Conservation (phyloP, 768 basidiomycete genomes). For the Phylloporus scabripes region DNA sequence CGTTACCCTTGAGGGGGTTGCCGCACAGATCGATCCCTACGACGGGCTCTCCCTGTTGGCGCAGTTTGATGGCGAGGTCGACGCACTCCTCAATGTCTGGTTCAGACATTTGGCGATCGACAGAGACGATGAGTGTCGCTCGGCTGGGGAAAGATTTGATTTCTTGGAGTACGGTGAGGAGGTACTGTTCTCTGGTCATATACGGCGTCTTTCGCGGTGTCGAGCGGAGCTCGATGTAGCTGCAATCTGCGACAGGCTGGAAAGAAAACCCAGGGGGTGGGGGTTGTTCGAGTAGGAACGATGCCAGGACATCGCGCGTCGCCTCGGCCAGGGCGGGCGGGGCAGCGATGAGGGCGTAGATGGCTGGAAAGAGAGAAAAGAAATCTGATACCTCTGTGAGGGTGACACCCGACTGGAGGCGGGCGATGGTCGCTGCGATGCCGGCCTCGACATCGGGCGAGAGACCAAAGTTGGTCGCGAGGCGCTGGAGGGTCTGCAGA, state of each 20-base stretch:
- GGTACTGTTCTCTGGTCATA: conserved; percentile 59
- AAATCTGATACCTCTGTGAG: conserved; percentile 64
- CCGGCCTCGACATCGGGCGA: conserved; percentile 26
- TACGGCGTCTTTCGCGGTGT: conserved; percentile 57
- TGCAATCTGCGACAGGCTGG: conserved; percentile 45
- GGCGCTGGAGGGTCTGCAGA: conserved; percentile 51
- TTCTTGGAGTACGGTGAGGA: conserved; percentile 60
- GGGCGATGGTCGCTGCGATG: conserved; percentile 41
- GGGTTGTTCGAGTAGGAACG: conserved; percentile 43
- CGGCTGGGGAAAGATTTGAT: conserved; percentile 51
- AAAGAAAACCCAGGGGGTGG: conserved; percentile 28
- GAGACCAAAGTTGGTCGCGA: conserved; percentile 42
- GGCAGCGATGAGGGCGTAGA: conserved; percentile 70
- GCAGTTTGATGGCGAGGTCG: conserved; percentile 50
- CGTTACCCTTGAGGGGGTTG: conserved; percentile 58
- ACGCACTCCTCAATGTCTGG: conserved; percentile 51
- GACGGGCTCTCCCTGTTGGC: conserved; percentile 50
- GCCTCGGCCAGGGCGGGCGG: conserved; percentile 48
- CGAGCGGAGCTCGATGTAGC: conserved; percentile 78
- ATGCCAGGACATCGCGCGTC: conserved; percentile 57
- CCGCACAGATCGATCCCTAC: conserved; percentile 83
- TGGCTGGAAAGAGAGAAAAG: conserved; percentile 69
- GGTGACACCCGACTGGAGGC: conserved; percentile 34
- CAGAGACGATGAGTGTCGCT: conserved; percentile 62
- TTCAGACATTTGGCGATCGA: conserved; percentile 66